Evolutionary conservation across 2,329 filamentous ascomycete species (phyloP).

Genomic region (Didymellaceae sp.): DNA sequence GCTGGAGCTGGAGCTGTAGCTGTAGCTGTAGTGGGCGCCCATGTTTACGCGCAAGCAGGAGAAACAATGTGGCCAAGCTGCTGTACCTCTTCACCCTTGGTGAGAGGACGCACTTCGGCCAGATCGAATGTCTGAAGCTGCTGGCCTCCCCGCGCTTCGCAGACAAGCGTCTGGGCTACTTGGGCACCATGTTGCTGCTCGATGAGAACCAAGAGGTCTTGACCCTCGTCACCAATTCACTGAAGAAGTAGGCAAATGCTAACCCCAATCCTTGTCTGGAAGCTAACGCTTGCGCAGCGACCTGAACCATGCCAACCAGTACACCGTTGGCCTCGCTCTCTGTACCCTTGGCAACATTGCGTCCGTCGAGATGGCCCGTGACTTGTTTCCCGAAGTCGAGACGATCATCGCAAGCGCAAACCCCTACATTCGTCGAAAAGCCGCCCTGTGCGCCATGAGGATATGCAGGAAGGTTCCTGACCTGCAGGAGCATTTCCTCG

Average conservation of each 20-base stretch:
- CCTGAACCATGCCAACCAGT: conserved; percentile 95
- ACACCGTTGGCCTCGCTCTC: conserved; percentile 93
- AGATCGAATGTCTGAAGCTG: conserved; percentile 98
- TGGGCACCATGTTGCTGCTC: conserved; percentile 93
- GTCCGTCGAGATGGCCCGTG: conserved; percentile 96
- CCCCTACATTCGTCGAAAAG: conserved; percentile 97
- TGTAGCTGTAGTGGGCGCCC: conserved; percentile 15
- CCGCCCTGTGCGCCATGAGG: conserved; percentile 97
- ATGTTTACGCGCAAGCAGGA: conserved; percentile 60
- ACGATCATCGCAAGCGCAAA: conserved; percentile 89
- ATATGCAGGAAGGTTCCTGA: conserved; percentile 99
- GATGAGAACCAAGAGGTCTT: conserved; percentile 99
- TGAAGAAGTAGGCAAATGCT: conserved; percentile 78
- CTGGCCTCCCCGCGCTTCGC: conserved; percentile 96
- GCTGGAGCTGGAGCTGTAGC: too few species aligned
- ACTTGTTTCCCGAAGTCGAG: conserved; percentile 96
- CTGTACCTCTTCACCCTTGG: conserved; percentile 97
- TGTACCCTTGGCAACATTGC: conserved; percentile 98
- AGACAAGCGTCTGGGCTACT: conserved; percentile 93
- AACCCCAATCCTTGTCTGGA: neutral
- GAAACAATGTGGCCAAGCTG: conserved; percentile 98
- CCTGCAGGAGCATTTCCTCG: conserved; percentile 93
- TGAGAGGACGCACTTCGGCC: conserved; percentile 96
- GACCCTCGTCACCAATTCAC: conserved; percentile 94
- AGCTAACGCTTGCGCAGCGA: conserved; percentile 66